Percentiles rank a stretch among this genome's conserved stretches.
Evolutionary conservation across 352 stramenopile genomes (phyloP).

Genomic region (Globisporangium megalacanthum): DNA sequence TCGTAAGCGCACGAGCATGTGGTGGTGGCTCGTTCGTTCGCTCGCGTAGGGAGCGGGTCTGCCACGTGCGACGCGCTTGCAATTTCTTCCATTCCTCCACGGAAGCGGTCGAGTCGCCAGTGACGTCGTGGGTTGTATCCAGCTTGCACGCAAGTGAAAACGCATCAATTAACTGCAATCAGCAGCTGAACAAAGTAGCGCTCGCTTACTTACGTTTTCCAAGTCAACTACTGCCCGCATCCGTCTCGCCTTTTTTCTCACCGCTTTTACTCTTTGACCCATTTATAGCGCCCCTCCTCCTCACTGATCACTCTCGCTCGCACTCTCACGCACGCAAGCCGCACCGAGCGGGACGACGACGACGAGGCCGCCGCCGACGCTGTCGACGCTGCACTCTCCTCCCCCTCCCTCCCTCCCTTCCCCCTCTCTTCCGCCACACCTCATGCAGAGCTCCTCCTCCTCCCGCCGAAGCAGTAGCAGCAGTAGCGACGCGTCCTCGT

Average conservation of each 20-base stretch:
- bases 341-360: no score
- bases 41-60: no score
- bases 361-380: not conserved
- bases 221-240: no score
- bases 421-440: not conserved
- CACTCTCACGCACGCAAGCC: not conserved
- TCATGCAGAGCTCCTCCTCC: not conserved
- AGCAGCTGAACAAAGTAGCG: not conserved
- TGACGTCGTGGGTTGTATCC: no score
- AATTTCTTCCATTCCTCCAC: no score
- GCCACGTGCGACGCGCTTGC: no score
- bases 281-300: not conserved
- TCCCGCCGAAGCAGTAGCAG: conserved; percentile 3
- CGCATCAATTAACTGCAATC: no score
- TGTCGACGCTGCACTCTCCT: not conserved
- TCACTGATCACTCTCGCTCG: not conserved
- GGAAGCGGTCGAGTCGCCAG: no score
- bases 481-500: not conserved
- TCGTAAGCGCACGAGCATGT: conserved; percentile 12
- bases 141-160: no score
- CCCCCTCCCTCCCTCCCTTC: not conserved
- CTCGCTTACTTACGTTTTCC: not conserved
- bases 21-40: no score
- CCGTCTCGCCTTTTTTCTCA: no score
- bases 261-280: not conserved